Conservation (phyloP, 148 eudicot species). For the Vaccinium corymbosum region DNA sequence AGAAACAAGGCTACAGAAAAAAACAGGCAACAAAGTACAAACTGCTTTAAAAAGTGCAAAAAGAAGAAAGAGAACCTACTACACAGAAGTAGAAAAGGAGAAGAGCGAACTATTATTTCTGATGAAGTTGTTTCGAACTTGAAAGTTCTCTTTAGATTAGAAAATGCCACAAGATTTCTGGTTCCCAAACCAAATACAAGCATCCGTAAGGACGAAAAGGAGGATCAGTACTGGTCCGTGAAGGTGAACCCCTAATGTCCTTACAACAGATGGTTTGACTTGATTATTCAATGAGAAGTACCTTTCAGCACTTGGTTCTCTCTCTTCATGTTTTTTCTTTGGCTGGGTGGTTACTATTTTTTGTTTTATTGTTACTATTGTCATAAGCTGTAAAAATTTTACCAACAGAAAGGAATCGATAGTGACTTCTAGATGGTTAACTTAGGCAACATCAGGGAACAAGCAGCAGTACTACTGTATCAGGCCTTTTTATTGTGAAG, state of each 20-base stretch:
- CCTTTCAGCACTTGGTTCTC: background rate
- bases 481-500: background rate
- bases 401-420: background rate
- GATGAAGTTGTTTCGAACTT: background rate
- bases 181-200: background rate
- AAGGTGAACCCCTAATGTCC: background rate
- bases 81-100: background rate
- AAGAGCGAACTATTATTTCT: background rate
- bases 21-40: background rate
- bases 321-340: background rate
- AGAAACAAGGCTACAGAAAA: background rate
- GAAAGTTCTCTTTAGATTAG: slow-evolving; percentile 1
- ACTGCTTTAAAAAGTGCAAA: background rate
- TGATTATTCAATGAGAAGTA: background rate
- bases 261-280: background rate
- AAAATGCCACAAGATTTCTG: background rate
- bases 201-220: background rate
- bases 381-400: background rate
- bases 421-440: background rate
- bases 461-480: background rate
- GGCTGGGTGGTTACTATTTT: background rate
- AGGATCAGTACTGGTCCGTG: background rate
- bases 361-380: background rate
- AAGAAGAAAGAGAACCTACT: background rate
- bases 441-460: background rate